Conservation (phyloP, 2,329 filamentous ascomycete genomes). For the Epicoccum nigrum region DNA sequence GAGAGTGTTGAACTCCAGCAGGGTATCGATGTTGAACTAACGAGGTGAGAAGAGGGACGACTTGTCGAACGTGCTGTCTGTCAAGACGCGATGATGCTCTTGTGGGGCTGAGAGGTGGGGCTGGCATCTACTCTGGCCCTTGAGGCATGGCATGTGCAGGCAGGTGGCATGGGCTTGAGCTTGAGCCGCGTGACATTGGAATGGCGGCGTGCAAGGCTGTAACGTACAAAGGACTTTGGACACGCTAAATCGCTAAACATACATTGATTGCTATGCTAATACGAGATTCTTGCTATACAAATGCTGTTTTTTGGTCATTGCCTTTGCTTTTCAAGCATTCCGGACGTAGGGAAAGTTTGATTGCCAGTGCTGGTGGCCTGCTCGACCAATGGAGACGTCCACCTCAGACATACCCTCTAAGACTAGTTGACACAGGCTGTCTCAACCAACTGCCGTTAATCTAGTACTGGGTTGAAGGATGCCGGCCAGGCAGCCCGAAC, state of each 20-base stretch:
- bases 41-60: slow-evolving; percentile 14
- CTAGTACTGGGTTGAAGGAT: not conserved
- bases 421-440: not conserved
- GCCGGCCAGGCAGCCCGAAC: not conserved
- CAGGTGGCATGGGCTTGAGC: too few relatives aligned
- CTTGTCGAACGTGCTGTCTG: slow-evolving; percentile 9
- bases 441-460: slow-evolving; percentile 8
- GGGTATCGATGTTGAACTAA: slow-evolving; percentile 33
- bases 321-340: not conserved
- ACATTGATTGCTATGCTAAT: not conserved
- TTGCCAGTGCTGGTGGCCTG: not conserved
- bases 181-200: not conserved
- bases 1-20: slow-evolving; percentile 47
- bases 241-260: too few relatives aligned
- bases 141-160: too few relatives aligned
- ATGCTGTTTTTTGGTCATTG: not conserved
- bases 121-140: not conserved
- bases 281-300: not conserved
- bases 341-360: too few relatives aligned
- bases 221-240: too few relatives aligned
- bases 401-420: slow-evolving; percentile 2
- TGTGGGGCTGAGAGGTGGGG: slow-evolving; percentile 9
- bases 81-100: slow-evolving; percentile 5
- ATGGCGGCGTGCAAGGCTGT: not conserved
- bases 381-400: slow-evolving; percentile 1